Percentiles rank a stretch among this genome's conserved stretches.
phyloP scores from a whole-genome alignment of 208 protist genomes.

The Polymyxa betae region DNA sequence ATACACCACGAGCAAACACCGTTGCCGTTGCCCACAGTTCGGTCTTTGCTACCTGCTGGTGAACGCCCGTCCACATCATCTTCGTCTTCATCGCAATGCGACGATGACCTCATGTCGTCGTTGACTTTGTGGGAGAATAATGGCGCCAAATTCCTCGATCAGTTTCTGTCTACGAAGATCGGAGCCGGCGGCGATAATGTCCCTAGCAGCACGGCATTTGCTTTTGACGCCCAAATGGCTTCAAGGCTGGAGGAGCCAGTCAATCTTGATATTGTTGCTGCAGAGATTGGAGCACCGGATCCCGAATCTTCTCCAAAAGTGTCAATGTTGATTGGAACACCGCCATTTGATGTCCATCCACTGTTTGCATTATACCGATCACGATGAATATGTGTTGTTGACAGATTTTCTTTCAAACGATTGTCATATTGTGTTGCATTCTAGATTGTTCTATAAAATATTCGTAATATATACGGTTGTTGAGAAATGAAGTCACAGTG shows the following conservation, averaged over 20 bases:
- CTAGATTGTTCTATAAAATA: too few relatives aligned
- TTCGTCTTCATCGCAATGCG: neutral
- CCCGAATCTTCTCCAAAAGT: neutral
- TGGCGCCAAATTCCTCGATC: neutral
- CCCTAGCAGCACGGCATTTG: neutral
- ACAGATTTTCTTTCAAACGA: too few relatives aligned
- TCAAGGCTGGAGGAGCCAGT: conserved; percentile 34
- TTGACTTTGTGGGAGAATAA: neutral
- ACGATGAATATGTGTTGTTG: too few relatives aligned
- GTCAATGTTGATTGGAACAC: neutral
- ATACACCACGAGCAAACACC: neutral
- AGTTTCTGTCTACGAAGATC: neutral
- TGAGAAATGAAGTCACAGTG: too few relatives aligned
- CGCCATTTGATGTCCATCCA: too few relatives aligned
- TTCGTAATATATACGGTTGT: too few relatives aligned
- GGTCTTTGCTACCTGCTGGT: neutral
- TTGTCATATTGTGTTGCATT: too few relatives aligned
- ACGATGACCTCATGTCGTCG: neutral
- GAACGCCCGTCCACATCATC: neutral
- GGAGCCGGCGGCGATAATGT: neutral
- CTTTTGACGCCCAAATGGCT: conserved; percentile 31
- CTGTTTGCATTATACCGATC: too few relatives aligned
- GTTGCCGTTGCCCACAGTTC: neutral
- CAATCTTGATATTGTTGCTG: conserved; percentile 16
- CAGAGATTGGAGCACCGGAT: neutral